Conservation (phyloP, 2,329 filamentous ascomycete genomes). For the Tolypocladium paradoxum region DNA sequence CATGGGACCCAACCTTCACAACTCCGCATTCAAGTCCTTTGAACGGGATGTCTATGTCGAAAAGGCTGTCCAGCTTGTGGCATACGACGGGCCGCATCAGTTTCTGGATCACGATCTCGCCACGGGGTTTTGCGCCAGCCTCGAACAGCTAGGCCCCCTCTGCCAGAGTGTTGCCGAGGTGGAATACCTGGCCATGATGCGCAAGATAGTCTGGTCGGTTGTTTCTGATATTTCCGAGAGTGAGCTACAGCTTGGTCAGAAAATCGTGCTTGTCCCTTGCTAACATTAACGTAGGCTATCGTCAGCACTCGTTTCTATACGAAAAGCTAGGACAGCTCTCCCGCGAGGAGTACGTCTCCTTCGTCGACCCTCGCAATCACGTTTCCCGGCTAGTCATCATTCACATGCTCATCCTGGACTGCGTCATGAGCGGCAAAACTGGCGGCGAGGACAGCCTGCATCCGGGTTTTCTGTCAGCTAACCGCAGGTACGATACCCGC, state of each 20-base stretch:
- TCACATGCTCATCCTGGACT: constrained; percentile 24
- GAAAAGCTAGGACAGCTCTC: constrained; percentile 14
- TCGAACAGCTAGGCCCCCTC: constrained; percentile 15
- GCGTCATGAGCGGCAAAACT: constrained; percentile 15
- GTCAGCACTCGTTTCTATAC: constrained; percentile 17
- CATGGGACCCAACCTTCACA: constrained; percentile 7
- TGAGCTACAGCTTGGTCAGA: constrained; percentile 1
- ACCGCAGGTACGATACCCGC: constrained; percentile 10
- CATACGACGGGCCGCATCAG: constrained; percentile 1
- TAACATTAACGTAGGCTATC: constrained; percentile 9
- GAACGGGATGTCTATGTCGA: constrained; percentile 16
- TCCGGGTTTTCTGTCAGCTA: neutral
- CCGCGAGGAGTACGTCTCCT: constrained; percentile 19
- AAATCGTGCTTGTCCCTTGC: neutral
- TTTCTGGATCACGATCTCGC: constrained; percentile 10
- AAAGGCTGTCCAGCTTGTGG: constrained; percentile 13
- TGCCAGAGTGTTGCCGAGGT: constrained; percentile 21
- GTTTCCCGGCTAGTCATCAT: constrained; percentile 23
- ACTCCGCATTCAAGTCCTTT: constrained; percentile 15
- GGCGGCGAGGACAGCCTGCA: constrained; percentile 4
- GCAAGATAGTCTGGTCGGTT: constrained; percentile 16
- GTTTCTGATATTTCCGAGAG: constrained; percentile 16
- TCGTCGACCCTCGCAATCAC: constrained; percentile 19
- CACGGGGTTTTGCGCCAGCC: constrained; percentile 16
- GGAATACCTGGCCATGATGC: constrained; percentile 17